Base-by-base conservation (phyloP, 2,329 filamentous ascomycete genomes). In the Fonsecaea monophora region DNA sequence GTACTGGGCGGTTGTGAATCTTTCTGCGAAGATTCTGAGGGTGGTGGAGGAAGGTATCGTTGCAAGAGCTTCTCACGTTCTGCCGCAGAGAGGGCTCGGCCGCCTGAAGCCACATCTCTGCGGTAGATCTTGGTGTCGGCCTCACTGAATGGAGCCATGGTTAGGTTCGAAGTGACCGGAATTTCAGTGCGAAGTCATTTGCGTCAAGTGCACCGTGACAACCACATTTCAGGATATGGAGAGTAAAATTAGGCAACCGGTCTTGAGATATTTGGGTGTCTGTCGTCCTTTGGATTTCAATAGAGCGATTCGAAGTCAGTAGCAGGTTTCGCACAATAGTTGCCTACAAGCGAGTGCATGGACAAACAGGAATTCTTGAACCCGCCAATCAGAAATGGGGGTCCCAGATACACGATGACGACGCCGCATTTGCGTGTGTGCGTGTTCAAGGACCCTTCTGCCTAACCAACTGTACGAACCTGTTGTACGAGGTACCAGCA, bases 41-140 rank as follows among this genome's bases (percentile, higher is more conserved):
- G 37, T 18, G 55, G 60, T 32, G 82, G 78, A n/a, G 85, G 85
- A 1, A 87, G 81, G 70, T 85, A 86, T 48, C 80, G 80, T 67
- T 82, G 82, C 54, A 87, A 56, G 50, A 87, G 76, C 40, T 77
- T 77, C 72, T 85, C 84, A 58, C 85, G 83, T 66, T 86, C 81
- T 60, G 79, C 72, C 21, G 76, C 73, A 40, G 77, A 77, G 38
- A 86, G 77, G 60, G 78, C 76, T 53, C 75, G 74, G 50, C 81
- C 79, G 59, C 80, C 75, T 21, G 77, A 73, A 32, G 76, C 77
- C 38, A 77, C 72, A 71, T 82, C 78, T 55, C 76, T 75, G 60
- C 80, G 76, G 48, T 82, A 77, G 25, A 78, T 56, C 38, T 78
- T 71, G 38, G 73, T 76, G 71, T 71, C 70, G 40, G 60, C 35